Percentiles rank a stretch among this genome's conserved stretches.
These are phyloP conservation scores for Saturnispora sekii DNA, from an alignment of 805 yeast species.

Conservation along the genomic window DNA sequence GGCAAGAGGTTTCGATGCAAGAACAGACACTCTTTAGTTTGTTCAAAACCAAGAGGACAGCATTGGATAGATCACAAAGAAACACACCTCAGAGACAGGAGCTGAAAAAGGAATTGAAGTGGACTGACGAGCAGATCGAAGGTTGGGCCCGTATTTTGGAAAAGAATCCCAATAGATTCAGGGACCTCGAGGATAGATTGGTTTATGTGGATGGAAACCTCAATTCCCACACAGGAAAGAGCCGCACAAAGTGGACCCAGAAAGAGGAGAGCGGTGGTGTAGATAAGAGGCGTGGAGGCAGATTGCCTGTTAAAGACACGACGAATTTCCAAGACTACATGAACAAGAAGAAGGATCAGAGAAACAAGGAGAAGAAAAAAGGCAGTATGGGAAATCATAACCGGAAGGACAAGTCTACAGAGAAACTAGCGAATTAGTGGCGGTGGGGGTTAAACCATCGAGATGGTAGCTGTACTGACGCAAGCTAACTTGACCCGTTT, in stretches of 20 bases:
- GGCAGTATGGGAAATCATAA: slow-evolving; percentile 54
- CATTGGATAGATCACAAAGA: slow-evolving; percentile 42
- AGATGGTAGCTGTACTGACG: neutral
- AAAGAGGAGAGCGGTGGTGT: slow-evolving; percentile 2
- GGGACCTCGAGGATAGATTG: slow-evolving; percentile 52
- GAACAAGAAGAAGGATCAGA: slow-evolving; percentile 26
- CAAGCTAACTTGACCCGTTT: neutral
- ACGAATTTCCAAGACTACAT: slow-evolving; percentile 11
- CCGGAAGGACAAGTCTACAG: slow-evolving; percentile 30
- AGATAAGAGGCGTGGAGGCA: slow-evolving; percentile 11
- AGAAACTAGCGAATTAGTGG: neutral
- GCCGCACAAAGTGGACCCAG: slow-evolving; percentile 15
- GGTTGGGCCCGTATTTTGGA: slow-evolving; percentile 82
- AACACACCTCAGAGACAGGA: slow-evolving; percentile 37
- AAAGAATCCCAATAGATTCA: slow-evolving; percentile 52
- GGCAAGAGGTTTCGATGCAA: slow-evolving; percentile 17
- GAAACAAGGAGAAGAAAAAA: slow-evolving; percentile 46
- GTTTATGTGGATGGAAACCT: slow-evolving; percentile 32
- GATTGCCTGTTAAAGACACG: slow-evolving; percentile 1
- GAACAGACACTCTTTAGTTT: slow-evolving; percentile 51
- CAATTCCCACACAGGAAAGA: slow-evolving; percentile 15
- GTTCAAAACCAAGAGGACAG: slow-evolving; percentile 40
- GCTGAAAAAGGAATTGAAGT: slow-evolving; percentile 42
- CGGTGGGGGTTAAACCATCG: neutral
- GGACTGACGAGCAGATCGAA: slow-evolving; percentile 89